phyloP scores from a whole-genome alignment of 2,329 filamentous ascomycete species.

The Cordyceps fumosorosea region DNA sequence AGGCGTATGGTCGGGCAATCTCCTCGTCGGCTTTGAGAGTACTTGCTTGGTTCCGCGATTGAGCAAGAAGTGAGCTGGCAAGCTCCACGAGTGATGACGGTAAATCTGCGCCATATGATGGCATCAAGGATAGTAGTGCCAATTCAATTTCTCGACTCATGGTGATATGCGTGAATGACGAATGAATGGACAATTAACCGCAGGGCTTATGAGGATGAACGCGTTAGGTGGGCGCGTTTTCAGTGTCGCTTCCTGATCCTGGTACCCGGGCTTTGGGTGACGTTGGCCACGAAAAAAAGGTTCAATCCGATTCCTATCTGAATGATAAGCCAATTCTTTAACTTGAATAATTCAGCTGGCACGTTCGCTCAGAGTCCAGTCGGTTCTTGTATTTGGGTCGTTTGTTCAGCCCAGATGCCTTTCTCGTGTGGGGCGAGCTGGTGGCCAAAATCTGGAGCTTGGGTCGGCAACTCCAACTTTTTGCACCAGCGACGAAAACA shows the following conservation, averaged over 20 bases:
- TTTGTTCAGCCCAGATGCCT: neutral
- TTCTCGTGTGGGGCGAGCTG: slow-evolving; percentile 3
- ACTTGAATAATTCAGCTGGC: neutral
- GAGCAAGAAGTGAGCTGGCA: slow-evolving; percentile 66
- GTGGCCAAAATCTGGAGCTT: slow-evolving; percentile 1
- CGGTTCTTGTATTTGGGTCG: neutral
- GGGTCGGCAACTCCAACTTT: neutral
- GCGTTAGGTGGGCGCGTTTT: slow-evolving; percentile 1
- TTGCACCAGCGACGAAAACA: neutral
- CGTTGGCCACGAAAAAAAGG: neutral
- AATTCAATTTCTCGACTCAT: slow-evolving; percentile 75
- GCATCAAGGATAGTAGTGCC: slow-evolving; percentile 65
- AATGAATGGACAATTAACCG: neutral
- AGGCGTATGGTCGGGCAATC: slow-evolving; percentile 76
- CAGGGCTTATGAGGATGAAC: neutral
- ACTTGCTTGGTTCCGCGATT: slow-evolving; percentile 70
- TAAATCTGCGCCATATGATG: slow-evolving; percentile 61
- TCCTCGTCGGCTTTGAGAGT: slow-evolving; percentile 81
- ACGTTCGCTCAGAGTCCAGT: neutral
- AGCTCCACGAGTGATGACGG: slow-evolving; percentile 65
- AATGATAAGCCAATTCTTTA: neutral
- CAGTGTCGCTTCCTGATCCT: neutral
- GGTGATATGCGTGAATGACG: neutral
- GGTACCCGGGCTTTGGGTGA: neutral
- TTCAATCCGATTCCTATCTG: too few species aligned